Percentiles rank a stretch among this genome's conserved stretches.
Evolutionary conservation across 371 early-diverging fungal genomes (phyloP).

Genomic region (Catenaria anguillulae): DNA sequence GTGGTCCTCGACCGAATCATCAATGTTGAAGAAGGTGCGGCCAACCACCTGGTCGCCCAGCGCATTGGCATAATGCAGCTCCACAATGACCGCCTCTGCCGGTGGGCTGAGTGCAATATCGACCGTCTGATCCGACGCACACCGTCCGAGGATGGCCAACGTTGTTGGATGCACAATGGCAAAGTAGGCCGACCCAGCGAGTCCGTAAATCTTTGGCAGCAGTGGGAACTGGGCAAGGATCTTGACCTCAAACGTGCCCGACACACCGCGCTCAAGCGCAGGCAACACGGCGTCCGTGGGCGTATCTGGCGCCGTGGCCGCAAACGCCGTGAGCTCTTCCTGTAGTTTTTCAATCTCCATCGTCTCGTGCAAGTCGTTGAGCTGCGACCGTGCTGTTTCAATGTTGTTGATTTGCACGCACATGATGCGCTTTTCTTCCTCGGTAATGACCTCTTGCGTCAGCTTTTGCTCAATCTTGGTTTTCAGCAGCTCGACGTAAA

Average conservation of each 20-base stretch:
- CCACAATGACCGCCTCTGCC: background rate
- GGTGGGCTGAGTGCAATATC: background rate
- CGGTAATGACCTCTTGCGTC: background rate
- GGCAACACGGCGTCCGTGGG: background rate
- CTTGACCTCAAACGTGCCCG: background rate
- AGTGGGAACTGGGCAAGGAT: background rate
- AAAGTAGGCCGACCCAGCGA: background rate
- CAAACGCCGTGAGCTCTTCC: background rate
- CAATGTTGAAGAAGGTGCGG: background rate
- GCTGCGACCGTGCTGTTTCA: constrained; percentile 40
- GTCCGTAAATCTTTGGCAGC: background rate
- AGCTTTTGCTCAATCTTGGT: constrained; percentile 10
- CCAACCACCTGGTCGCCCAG: background rate
- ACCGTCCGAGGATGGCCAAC: background rate
- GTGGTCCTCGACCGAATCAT: constrained; percentile 34
- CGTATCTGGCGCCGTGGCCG: background rate
- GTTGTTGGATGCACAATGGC: background rate
- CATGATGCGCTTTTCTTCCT: constrained; percentile 16
- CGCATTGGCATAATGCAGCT: background rate
- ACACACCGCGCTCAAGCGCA: background rate
- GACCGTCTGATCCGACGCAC: background rate
- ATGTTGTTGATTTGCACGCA: constrained; percentile 52
- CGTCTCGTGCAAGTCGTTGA: constrained; percentile 39
- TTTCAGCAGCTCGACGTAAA: constrained; percentile 26
- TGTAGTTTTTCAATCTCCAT: background rate